These are phyloP conservation scores for Umbilicaria muhlenbergii DNA, from an alignment of 495 filamentous ascomycete genomes.

Conservation along the genomic window DNA sequence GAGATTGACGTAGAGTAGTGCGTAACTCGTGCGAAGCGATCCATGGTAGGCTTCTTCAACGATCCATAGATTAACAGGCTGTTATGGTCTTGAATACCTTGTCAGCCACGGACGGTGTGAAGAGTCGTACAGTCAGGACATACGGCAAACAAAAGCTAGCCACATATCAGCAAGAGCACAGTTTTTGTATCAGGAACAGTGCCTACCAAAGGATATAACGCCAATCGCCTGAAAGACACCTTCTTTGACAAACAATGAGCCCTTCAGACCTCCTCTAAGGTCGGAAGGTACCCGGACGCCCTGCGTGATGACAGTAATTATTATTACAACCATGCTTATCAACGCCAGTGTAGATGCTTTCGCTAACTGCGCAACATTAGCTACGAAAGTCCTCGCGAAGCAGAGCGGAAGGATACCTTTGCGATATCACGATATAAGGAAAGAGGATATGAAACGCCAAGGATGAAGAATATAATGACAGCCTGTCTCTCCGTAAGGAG, in stretches of 20 bases:
- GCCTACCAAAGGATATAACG: slow-evolving; percentile 87
- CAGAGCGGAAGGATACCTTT: slow-evolving; percentile 41
- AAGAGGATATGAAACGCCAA: slow-evolving; percentile 81
- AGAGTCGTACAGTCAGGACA: slow-evolving; percentile 14
- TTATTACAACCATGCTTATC: slow-evolving; percentile 79
- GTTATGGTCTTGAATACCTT: slow-evolving; percentile 55
- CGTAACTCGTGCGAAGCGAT: slow-evolving; percentile 82
- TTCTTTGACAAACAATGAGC: slow-evolving; percentile 52
- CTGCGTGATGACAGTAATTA: slow-evolving; percentile 80
- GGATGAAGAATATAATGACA: slow-evolving; percentile 70
- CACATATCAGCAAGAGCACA: slow-evolving; percentile 18
- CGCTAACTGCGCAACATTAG: slow-evolving; percentile 49
- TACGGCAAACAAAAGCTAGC: slow-evolving; percentile 75
- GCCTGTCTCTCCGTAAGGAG: slow-evolving; percentile 65
- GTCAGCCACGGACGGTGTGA: background rate
- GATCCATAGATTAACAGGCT: slow-evolving; percentile 95
- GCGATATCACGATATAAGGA: slow-evolving; percentile 93
- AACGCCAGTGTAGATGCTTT: slow-evolving; percentile 88
- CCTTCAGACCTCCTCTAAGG: slow-evolving; percentile 50
- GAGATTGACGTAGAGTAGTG: slow-evolving; percentile 84
- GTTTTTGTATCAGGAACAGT: background rate
- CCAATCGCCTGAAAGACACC: slow-evolving; percentile 93
- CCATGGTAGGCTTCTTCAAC: slow-evolving; percentile 79
- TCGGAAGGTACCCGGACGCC: slow-evolving; percentile 55
- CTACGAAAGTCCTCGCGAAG: background rate